Evolutionary conservation across 2,329 filamentous ascomycete species (phyloP).

Genomic region (Cladosporium sp.): DNA sequence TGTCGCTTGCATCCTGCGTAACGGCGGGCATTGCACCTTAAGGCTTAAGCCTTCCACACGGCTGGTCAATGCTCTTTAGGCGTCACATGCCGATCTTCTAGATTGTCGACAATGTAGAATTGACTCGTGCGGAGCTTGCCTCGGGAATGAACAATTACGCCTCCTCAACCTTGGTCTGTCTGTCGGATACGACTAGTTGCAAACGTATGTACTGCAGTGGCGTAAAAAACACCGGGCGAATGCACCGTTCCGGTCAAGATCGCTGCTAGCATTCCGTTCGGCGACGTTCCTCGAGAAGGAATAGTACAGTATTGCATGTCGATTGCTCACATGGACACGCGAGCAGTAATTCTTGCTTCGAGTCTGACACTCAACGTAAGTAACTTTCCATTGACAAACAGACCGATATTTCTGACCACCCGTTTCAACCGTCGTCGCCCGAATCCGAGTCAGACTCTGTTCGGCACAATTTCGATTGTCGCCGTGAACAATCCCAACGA

Average conservation of each 20-base stretch:
- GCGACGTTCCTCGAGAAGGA: neutral
- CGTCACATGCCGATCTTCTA: neutral
- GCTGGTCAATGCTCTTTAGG: neutral
- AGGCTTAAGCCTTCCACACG: neutral
- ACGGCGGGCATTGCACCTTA: neutral
- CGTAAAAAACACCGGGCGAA: neutral
- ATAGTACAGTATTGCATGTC: neutral
- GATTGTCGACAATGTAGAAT: neutral
- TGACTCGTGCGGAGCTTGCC: neutral
- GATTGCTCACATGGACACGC: neutral
- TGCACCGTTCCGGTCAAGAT: neutral
- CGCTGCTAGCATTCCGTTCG: neutral
- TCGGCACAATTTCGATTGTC: neutral
- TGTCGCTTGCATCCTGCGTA: neutral
- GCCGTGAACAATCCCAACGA: neutral
- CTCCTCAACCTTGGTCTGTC: neutral
- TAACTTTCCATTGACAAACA: neutral
- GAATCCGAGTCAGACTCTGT: neutral
- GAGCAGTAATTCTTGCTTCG: neutral
- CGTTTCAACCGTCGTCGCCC: neutral
- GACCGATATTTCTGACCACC: neutral
- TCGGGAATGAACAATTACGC: neutral
- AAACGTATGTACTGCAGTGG: neutral
- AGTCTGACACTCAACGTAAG: neutral
- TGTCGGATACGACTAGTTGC: neutral